Evolutionary conservation across 2,329 filamentous ascomycete genomes (phyloP), one percentile per base, ranked within the genome.

Genomic region (Metarhizium rileyi): DNA sequence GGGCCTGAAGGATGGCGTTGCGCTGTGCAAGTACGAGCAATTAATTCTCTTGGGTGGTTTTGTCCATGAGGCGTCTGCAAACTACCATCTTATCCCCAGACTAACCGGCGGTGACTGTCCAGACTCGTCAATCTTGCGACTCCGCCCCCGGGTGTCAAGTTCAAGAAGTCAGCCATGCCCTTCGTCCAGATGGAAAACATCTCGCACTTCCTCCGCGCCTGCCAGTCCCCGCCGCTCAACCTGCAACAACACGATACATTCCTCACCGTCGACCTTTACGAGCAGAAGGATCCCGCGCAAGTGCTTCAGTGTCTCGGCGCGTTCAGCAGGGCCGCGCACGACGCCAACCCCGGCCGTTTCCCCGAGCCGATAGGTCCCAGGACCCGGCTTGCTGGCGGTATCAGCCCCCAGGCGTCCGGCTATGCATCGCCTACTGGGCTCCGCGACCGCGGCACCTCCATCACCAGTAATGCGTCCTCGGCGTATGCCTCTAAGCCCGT

Each of bases 121-220:
- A 93, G 89, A 62, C 82, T 97, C 47, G 80, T 88, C 61, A 97
- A 95, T 63, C 76, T 91, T 50, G 86, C 80, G 28, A 68, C 86
- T 35, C 86, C 87, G 25, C 80, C 84, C 16, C 87, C 87, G 0
- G 85, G 85, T 28, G 80, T 95, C 69, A 89, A 85, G 66, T 97
- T 86, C 78, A 97, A 97, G 70, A 77, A 85, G 63, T 95, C 90
- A 1, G 71, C 82, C 38, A 97, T 97, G 91, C 93, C 93, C 0
- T 98, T 98, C 65, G 91, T 97, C 38, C 93, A 98, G 69, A 97
- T 97, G 90, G 93, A 98, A 68, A 98, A 98, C 66, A 96, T 98
- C 63, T 94, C 90, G 4, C 88, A 95, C 63, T 98, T 96, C 70
- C 81, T 98, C 48, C 83, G 81, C 61, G 90, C 89, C 52, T 95